Evolutionary conservation across 2,329 filamentous ascomycete genomes (phyloP), one percentile per base, ranked within the genome.

Genomic region (Beauveria medogensis): DNA sequence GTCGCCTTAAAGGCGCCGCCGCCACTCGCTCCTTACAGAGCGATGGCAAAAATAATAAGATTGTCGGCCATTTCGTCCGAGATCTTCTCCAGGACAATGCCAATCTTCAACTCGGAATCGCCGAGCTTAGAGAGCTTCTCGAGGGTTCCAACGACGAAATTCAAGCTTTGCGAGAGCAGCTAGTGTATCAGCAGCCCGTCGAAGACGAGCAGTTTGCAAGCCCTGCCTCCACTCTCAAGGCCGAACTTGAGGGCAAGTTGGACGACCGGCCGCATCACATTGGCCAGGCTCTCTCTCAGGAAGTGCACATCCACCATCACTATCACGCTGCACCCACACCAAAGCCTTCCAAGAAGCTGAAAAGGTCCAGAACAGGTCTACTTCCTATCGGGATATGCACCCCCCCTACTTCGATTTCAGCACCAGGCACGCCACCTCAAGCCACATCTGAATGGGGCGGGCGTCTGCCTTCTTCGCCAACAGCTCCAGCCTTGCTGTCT

Each of bases 41-140:
- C 3, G 80, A 82, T 34, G 82, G 83, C 65, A 78, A 77, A 60
- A 85, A 80, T 63, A 86, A 80, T 62, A 63, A 63, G 16, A 91
- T 96, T 43, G 91, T 97, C n/a, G 92, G 91, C 22, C 91, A 95
- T 70, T 97, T 99, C 67, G 94, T 99, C 60, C 91, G 92, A 66
- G 94, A 97, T 71, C 90, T 99, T 60, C 79, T 99, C 20, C 88
- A 96, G 69, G 94, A 99, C 72, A 99, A 99, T 70, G 91, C 92
- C 10, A 96, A 91, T 67, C 78, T 99, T 50, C 94, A 99, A 72
- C 82, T 94, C 64, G 92, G 92, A 18, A 95, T 97, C 63, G 85
- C 92, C 57, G 94, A 99, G 75, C 77, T 99, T 53, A 83, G 92
- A 20, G 92, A 96, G 71, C 87, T 99, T 85, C 80, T 99, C 24